Evolutionary conservation across 768 basidiomycete genomes (phyloP).

Genomic region (Collybia sordida): DNA sequence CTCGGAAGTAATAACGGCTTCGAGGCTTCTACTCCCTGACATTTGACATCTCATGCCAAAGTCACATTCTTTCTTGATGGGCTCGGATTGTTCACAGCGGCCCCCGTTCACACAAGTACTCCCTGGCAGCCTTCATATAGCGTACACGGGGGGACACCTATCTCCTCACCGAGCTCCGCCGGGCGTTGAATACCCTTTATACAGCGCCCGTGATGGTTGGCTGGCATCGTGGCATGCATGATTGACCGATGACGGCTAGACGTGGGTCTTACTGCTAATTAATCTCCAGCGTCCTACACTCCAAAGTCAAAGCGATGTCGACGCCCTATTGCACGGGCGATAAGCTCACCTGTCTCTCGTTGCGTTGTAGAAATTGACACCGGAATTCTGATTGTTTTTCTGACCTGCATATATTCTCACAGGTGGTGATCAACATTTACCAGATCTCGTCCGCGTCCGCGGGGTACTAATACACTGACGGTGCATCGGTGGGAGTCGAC

Average conservation of each 20-base stretch:
- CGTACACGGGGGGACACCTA: background rate
- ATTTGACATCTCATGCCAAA: conserved; percentile 20
- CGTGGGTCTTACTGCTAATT: background rate
- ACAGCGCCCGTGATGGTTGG: conserved; percentile 7
- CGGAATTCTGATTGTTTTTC: background rate
- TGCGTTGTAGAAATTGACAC: no score
- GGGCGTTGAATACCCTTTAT: conserved; percentile 2
- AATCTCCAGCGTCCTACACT: background rate
- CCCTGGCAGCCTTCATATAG: conserved; percentile 8
- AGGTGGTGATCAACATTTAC: background rate
- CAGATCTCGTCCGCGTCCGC: background rate
- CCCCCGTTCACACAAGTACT: conserved; percentile 4
- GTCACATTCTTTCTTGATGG: conserved; percentile 11
- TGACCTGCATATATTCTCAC: background rate
- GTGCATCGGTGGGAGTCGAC: background rate
- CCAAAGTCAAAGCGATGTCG: no score
- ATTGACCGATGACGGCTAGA: conserved; percentile 7
- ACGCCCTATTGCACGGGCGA: no score
- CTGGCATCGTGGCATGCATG: conserved; percentile 7
- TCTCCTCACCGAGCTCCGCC: conserved; percentile 4
- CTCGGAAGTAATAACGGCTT: background rate
- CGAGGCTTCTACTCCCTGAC: conserved; percentile 7
- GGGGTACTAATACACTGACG: background rate
- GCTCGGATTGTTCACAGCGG: conserved; percentile 1
- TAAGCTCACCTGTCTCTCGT: no score